Conservation (phyloP, 208 protist genomes). For the Strigomonas culicis region DNA sequence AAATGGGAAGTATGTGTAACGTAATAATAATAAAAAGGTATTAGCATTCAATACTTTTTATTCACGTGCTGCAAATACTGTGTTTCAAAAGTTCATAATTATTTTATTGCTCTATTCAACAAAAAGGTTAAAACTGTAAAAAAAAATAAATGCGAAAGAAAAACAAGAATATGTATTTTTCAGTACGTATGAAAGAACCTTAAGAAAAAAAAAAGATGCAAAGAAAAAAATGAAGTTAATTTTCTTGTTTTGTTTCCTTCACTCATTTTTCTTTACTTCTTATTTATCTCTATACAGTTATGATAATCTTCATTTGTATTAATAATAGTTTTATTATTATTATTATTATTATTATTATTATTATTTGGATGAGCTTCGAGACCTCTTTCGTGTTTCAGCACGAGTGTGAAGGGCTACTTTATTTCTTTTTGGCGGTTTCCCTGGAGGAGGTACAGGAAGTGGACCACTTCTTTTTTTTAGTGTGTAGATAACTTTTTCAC, state of each 20-base stretch:
- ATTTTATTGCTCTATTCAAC: not conserved
- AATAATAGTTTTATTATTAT: too few relatives aligned
- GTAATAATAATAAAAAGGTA: constrained; percentile 1
- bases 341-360: too few relatives aligned
- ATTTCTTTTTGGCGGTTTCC: constrained; percentile 48
- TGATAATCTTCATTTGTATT: not conserved
- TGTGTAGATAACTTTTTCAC: constrained; percentile 47
- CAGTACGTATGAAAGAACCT: constrained; percentile 4
- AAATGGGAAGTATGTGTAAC: not conserved
- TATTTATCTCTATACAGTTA: too few relatives aligned
- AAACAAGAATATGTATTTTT: constrained; percentile 11
- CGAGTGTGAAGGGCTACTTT: not conserved
- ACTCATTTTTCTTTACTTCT: too few relatives aligned
- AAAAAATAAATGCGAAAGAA: not conserved
- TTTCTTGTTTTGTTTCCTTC: constrained; percentile 7
- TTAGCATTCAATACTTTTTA: too few relatives aligned
- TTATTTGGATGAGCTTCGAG: too few relatives aligned
- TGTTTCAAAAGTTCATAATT: not conserved
- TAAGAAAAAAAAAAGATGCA: constrained; percentile 13
- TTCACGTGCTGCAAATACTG: too few relatives aligned
- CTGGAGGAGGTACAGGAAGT: constrained; percentile 54
- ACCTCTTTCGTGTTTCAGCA: not conserved
- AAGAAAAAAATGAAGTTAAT: constrained; percentile 12
- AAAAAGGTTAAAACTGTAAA: not conserved
- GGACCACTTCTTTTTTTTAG: constrained; percentile 63